Conservation (phyloP, 768 basidiomycete species). For the Leccinum olivaceopallidum region DNA sequence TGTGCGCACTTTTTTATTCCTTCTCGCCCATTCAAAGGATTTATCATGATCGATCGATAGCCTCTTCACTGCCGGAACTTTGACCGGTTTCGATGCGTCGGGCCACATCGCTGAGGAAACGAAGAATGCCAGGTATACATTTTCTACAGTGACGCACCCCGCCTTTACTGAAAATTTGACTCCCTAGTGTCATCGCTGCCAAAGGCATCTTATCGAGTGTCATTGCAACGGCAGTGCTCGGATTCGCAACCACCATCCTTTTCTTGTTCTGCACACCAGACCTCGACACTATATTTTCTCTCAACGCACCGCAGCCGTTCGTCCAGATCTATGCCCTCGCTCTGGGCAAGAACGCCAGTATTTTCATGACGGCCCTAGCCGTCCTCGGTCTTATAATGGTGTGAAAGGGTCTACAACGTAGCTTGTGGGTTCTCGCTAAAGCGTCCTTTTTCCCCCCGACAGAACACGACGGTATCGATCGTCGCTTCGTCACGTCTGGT, state of each 20-base stretch:
- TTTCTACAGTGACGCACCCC: background rate
- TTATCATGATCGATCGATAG: constrained; percentile 51
- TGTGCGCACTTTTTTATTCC: constrained; percentile 45
- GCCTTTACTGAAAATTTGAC: constrained; percentile 2
- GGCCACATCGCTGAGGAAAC: constrained; percentile 91
- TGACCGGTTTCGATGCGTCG: constrained; percentile 90
- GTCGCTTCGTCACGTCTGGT: constrained; percentile 88
- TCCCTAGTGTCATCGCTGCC: constrained; percentile 66
- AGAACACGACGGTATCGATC: constrained; percentile 87
- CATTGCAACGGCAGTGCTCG: constrained; percentile 75
- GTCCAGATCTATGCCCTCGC: constrained; percentile 86
- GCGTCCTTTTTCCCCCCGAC: background rate
- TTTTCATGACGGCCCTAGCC: constrained; percentile 88
- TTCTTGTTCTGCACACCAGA: constrained; percentile 87
- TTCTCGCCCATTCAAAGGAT: background rate
- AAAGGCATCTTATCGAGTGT: constrained; percentile 81
- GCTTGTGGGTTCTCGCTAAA: background rate
- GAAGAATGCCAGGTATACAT: constrained; percentile 64
- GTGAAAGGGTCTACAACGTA: constrained; percentile 24
- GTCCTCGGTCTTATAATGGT: constrained; percentile 85
- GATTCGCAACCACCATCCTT: constrained; percentile 75
- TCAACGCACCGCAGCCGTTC: constrained; percentile 88
- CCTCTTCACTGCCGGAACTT: constrained; percentile 82
- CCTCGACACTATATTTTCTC: constrained; percentile 68
- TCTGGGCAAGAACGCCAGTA: constrained; percentile 72